Percentiles rank a stretch among this genome's conserved stretches.
Evolutionary conservation across 2,329 filamentous ascomycete genomes (phyloP).

Genomic region (Phoma sp.): DNA sequence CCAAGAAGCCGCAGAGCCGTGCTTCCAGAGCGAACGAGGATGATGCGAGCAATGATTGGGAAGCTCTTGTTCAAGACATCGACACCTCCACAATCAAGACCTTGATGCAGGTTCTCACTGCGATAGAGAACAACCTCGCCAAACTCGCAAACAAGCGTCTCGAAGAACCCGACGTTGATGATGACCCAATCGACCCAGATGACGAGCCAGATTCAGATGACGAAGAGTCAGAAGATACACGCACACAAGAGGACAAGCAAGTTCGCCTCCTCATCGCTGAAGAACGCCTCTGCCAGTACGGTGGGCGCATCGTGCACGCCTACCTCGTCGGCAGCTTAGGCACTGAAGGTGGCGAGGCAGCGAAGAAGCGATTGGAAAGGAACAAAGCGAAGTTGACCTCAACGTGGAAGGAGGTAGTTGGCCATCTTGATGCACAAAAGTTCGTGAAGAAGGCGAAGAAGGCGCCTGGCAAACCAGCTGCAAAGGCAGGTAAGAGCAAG

Average conservation of each 20-base stretch:
- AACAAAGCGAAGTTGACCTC: slow-evolving; percentile 82
- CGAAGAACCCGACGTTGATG: slow-evolving; percentile 66
- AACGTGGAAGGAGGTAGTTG: slow-evolving; percentile 85
- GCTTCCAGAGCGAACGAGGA: slow-evolving; percentile 11
- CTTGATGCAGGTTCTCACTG: slow-evolving; percentile 78
- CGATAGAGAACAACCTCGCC: slow-evolving; percentile 72
- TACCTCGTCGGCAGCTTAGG: slow-evolving; percentile 80
- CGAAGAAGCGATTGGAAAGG: slow-evolving; percentile 75
- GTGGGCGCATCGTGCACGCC: slow-evolving; percentile 83
- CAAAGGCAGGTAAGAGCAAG: slow-evolving; percentile 53
- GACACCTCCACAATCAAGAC: slow-evolving; percentile 67
- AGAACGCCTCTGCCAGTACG: slow-evolving; percentile 83
- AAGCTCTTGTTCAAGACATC: slow-evolving; percentile 74
- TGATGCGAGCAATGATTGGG: slow-evolving; percentile 56
- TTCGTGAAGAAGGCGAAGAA: slow-evolving; percentile 40
- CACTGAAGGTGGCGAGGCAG: slow-evolving; percentile 54
- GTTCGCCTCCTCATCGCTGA: slow-evolving; percentile 79
- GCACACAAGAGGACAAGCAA: slow-evolving; percentile 59
- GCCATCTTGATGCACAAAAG: slow-evolving; percentile 72
- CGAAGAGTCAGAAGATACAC: slow-evolving; percentile 56
- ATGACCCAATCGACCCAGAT: slow-evolving; percentile 73
- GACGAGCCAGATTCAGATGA: slow-evolving; percentile 68
- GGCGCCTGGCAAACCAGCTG: slow-evolving; percentile 49
- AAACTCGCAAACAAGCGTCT: slow-evolving; percentile 45
- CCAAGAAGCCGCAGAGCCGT: slow-evolving; percentile 40